Evolutionary conservation across 2,329 filamentous ascomycete genomes (phyloP).

Genomic region (Zasmidium citrigriseum): DNA sequence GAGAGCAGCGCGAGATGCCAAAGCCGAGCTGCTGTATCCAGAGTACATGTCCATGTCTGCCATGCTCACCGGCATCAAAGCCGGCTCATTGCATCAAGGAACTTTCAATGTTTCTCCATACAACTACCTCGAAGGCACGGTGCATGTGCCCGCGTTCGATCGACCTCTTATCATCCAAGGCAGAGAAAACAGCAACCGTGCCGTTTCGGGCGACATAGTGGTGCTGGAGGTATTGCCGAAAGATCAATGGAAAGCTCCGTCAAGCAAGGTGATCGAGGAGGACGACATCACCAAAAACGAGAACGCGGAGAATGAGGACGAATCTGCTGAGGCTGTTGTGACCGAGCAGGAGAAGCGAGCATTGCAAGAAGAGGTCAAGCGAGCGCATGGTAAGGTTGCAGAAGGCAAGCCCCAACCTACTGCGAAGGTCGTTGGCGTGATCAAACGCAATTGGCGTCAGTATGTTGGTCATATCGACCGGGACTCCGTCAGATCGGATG

Average conservation of each 20-base stretch:
- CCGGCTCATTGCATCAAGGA: conserved; percentile 86
- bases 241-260: conserved; percentile 96
- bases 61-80: conserved; percentile 91
- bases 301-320: conserved; percentile 83
- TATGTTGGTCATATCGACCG: conserved; percentile 95
- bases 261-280: conserved; percentile 93
- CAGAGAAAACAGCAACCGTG: conserved; percentile 92
- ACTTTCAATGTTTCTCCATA: conserved; percentile 96
- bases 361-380: conserved; percentile 87
- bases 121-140: conserved; percentile 93
- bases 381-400: conserved; percentile 72
- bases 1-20: conserved; percentile 64
- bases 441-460: conserved; percentile 96
- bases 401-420: conserved; percentile 86
- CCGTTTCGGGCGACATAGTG: conserved; percentile 87
- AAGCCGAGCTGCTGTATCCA: conserved; percentile 75
- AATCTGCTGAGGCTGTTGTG: conserved; percentile 71
- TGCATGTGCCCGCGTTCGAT: conserved; percentile 86
- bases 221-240: conserved; percentile 91
- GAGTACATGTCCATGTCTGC: conserved; percentile 88
- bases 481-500: conserved; percentile 73
- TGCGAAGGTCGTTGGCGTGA: conserved; percentile 84
- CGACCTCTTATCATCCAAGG: conserved; percentile 86
- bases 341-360: conserved; percentile 83
- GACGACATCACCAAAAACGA: conserved; percentile 90